Evolutionary conservation across 768 basidiomycete genomes (phyloP).

Genomic region (Rhodotorula sphaerocarpa): DNA sequence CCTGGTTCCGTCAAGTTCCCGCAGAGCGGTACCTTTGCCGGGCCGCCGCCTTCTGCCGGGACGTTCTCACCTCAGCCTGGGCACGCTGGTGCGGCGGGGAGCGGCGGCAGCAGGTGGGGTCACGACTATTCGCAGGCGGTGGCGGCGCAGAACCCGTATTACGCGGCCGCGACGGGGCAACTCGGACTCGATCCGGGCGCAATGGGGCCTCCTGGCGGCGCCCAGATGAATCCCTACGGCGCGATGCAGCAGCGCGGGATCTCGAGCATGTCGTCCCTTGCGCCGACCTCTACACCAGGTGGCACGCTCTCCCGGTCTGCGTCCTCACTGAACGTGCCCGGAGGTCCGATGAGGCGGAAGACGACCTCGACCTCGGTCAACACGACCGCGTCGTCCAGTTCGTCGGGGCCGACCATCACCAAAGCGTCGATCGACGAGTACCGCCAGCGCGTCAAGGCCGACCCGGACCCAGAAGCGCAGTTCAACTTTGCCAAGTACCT

Average conservation of each 20-base stretch:
- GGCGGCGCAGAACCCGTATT: constrained; percentile 34
- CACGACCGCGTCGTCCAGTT: constrained; percentile 5
- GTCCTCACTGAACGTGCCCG: constrained; percentile 24
- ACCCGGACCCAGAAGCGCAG: constrained; percentile 96
- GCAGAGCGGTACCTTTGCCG: neutral
- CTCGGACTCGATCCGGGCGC: constrained; percentile 17
- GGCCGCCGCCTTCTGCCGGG: constrained; percentile 1
- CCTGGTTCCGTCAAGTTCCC: neutral
- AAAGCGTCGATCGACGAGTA: constrained; percentile 91
- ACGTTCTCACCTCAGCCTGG: constrained; percentile 17
- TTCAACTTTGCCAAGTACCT: constrained; percentile 98
- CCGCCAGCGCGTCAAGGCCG: constrained; percentile 89
- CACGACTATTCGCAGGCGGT: constrained; percentile 29
- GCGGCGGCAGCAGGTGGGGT: constrained; percentile 10
- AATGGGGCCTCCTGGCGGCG: neutral
- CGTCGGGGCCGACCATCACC: constrained; percentile 37
- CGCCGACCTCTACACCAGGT: neutral
- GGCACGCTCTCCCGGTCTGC: constrained; percentile 18
- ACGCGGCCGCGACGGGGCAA: constrained; percentile 34
- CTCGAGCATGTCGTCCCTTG: constrained; percentile 17
- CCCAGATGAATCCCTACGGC: constrained; percentile 7
- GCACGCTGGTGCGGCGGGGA: too few relatives aligned
- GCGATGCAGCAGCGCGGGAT: constrained; percentile 16
- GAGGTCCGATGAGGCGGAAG: constrained; percentile 19
- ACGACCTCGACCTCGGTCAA: constrained; percentile 10